Evolutionary conservation across 176 grass and related monocot species (phyloP), one percentile per base, ranked within the genome.

Genomic region (Puccinellia tenuiflora): DNA sequence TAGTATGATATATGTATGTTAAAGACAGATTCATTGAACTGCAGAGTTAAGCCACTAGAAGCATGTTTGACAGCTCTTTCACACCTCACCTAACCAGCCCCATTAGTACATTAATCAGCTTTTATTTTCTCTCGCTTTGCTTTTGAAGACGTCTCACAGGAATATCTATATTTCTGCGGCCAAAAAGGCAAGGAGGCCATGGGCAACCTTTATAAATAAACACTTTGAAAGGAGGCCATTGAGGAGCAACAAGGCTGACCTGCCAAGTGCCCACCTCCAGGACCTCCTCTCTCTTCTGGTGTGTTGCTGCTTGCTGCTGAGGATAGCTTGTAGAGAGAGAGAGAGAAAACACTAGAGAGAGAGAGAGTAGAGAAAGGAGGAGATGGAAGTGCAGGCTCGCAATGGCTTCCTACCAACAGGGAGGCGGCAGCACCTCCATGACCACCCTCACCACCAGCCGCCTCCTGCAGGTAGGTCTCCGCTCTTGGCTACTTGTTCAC

Each of bases 321-420:
- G 68, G 80, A 57, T 17, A 68, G n/a, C 34, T 3, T 2, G 45
- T 22, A n/a, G 33, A 81, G 79, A 17, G 25, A 31, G 45, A 3
- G n/a, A n/a, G n/a, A n/a, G n/a, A n/a, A n/a, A n/a, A n/a, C n/a
- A n/a, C n/a, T n/a, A n/a, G n/a, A n/a, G n/a, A n/a, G n/a, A n/a
- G n/a, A n/a, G n/a, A n/a, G n/a, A n/a, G n/a, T n/a, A n/a, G n/a
- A n/a, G n/a, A n/a, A n/a, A 60, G 7, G n/a, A 67, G 79, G 53
- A 60, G 50, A 85, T 85, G 83, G 83, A 78, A 14, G 83, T 78
- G 35, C 60, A 77, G 61, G 75, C 63, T 71, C 26, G 5, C 46
- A 56, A 46, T 60, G 75, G 83, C 64, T 47, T 37, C 63, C 25
- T 57, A 4, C 50, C 62, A 24, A 12, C 47, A 56, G 38, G 75